These are phyloP conservation scores for Agapanthus africanus DNA, from an alignment of 106 monocot genomes.

Conservation along the genomic window DNA sequence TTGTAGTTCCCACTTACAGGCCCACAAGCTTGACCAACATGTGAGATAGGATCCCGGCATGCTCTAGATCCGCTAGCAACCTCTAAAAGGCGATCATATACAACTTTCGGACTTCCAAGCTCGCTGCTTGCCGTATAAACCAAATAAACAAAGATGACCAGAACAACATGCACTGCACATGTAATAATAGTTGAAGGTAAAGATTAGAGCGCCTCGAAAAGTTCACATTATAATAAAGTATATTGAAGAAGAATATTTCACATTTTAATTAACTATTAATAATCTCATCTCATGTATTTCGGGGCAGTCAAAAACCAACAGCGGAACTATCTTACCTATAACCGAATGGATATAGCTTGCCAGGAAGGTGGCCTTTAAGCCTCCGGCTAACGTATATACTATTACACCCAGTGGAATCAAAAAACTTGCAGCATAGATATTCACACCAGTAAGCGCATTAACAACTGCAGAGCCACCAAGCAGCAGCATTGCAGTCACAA, in stretches of 20 bases:
- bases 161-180: slow-evolving; percentile 79
- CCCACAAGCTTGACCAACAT: slow-evolving; percentile 71
- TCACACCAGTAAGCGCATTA: slow-evolving; percentile 88
- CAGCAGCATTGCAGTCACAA: slow-evolving; percentile 96
- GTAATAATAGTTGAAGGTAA: neutral
- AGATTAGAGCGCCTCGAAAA: slow-evolving; percentile 9
- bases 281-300: neutral
- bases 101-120: slow-evolving; percentile 78
- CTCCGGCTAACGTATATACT: slow-evolving; percentile 88
- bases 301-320: neutral
- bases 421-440: slow-evolving; percentile 90
- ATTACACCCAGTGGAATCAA: slow-evolving; percentile 91
- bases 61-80: slow-evolving; percentile 47
- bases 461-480: slow-evolving; percentile 96
- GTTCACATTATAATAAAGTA: too few species aligned
- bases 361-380: slow-evolving; percentile 92
- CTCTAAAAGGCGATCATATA: slow-evolving; percentile 58
- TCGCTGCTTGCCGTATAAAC: slow-evolving; percentile 75
- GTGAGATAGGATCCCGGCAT: slow-evolving; percentile 63
- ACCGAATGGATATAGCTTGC: slow-evolving; percentile 98
- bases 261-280: neutral
- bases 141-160: slow-evolving; percentile 83
- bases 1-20: slow-evolving; percentile 86
- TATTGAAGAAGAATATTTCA: neutral
- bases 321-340: slow-evolving; percentile 47